Evolutionary conservation across 371 early-diverging fungal genomes (phyloP).

Genomic region (Blakeslea trispora): DNA sequence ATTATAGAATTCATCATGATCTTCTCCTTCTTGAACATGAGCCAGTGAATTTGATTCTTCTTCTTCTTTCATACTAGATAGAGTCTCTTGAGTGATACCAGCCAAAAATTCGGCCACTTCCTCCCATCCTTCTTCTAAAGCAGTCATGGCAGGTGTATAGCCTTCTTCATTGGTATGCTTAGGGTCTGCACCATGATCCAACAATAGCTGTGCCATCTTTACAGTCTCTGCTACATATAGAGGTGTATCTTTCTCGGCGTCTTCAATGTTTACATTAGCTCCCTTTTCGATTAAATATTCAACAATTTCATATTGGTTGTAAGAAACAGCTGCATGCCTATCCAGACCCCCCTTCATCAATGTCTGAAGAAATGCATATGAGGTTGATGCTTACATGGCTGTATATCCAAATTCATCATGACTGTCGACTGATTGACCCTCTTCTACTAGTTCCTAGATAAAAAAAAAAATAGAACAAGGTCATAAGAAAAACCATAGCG

Average conservation of each 20-base stretch:
- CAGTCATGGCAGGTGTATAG: conserved; percentile 42
- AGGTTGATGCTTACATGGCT: conserved; percentile 53
- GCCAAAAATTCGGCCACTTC: conserved; percentile 44
- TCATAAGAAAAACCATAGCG: no score
- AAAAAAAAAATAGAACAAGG: not conserved
- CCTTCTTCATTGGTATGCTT: conserved; percentile 65
- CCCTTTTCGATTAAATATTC: conserved; percentile 52
- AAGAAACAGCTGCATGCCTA: conserved; percentile 74
- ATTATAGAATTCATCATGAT: conserved; percentile 19
- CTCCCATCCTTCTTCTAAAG: conserved; percentile 44
- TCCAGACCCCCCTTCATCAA: no score
- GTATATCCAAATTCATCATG: conserved; percentile 76
- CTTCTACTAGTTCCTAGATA: conserved; percentile 42
- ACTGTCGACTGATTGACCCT: conserved; percentile 54
- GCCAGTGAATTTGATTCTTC: conserved; percentile 13
- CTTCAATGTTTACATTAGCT: conserved; percentile 71
- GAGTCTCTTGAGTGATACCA: conserved; percentile 31
- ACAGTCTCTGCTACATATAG: conserved; percentile 80
- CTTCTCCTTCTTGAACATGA: conserved; percentile 14
- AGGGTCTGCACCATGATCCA: conserved; percentile 77
- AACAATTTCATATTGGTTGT: conserved; percentile 59
- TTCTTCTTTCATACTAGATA: conserved; percentile 23
- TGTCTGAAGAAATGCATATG: not conserved
- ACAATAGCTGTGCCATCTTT: conserved; percentile 68
- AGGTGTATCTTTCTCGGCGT: conserved; percentile 86